Conservation (phyloP, 2,329 filamentous ascomycete species). For the Paracoccidioides lutzii region DNA sequence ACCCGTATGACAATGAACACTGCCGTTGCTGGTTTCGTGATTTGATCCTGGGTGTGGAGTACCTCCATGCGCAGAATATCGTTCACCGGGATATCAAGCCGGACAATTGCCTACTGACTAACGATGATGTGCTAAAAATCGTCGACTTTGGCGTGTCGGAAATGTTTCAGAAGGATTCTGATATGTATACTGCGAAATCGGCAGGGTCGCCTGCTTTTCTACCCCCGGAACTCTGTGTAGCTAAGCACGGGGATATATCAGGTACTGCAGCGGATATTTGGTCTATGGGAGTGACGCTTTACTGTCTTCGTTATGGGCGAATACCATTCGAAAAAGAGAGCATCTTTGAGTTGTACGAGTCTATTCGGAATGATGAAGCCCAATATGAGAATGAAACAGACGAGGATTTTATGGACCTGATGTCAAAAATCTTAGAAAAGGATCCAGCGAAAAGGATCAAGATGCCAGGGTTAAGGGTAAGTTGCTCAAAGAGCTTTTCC, state of each 20-base stretch:
- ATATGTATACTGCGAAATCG: slow-evolving; percentile 87
- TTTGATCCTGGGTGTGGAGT: slow-evolving; percentile 87
- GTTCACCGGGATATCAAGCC: slow-evolving; percentile 97
- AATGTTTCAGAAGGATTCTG: slow-evolving; percentile 80
- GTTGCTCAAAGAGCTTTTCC: slow-evolving; percentile 20
- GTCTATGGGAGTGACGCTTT: slow-evolving; percentile 95
- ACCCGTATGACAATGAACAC: slow-evolving; percentile 68
- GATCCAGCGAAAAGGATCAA: slow-evolving; percentile 69
- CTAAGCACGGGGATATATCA: slow-evolving; percentile 73
- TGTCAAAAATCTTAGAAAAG: slow-evolving; percentile 65
- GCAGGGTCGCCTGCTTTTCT: slow-evolving; percentile 92
- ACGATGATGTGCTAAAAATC: slow-evolving; percentile 88
- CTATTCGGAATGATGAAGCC: slow-evolving; percentile 61
- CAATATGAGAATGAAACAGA: slow-evolving; percentile 52
- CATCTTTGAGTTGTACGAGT: slow-evolving; percentile 77
- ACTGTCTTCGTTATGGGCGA: slow-evolving; percentile 76
- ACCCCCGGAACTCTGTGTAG: slow-evolving; percentile 80
- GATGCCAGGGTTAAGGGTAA: slow-evolving; percentile 69
- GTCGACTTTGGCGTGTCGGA: slow-evolving; percentile 99
- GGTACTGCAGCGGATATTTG: slow-evolving; percentile 89
- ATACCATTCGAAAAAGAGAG: slow-evolving; percentile 73
- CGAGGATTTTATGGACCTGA: slow-evolving; percentile 59
- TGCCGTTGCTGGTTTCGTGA: slow-evolving; percentile 92
- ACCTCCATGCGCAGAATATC: slow-evolving; percentile 85
- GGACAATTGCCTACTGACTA: slow-evolving; percentile 81